Base-by-base conservation (phyloP, 2,329 filamentous ascomycete genomes). In the Paecilomyces sp. region DNA sequence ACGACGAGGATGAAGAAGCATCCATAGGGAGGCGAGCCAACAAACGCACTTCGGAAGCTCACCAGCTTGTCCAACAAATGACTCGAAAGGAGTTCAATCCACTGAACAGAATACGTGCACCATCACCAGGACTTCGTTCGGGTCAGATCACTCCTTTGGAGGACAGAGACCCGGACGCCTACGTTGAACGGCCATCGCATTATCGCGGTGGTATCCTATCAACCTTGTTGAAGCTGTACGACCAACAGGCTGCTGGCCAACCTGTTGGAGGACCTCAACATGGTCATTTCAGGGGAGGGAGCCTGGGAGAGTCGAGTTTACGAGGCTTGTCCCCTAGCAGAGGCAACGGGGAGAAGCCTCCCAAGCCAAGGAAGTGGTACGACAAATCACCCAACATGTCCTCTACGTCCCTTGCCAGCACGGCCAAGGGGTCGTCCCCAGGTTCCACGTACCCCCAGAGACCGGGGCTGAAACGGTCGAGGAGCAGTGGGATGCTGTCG, bases 201-300 rank as follows among this genome's bases (percentile, higher is more conserved):
- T 92, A 90, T 70, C 85, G 87, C 56, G 88, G 87, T 31, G 89
- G 91, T 31, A 84, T 93, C 54, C 77, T 95, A 1, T 86, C 87
- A 2, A 88, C 86, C 0, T 77, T 95, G 0, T 77, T 94, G 56
- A 90, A 87, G 71, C 79, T 92, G 9, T 88, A 90, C 67, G 81
- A 85, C 60, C 78, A 84, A 61, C 78, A 80, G 66, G 65, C 66
- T 67, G 60, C 66, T 65, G 61, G 70, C 64, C 59, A 74, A 65
- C 36, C 41, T 31, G 31, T 54, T 31, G 61, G 36, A 41, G 66
- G 41, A 18, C 7, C 41, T 47, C 41, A 15, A n/a, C 41, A 47
- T 47, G 41, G 64, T 50, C 66, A 67, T 55, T 69, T 68, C 34
- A 70, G 71, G 30, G 66, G 69, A 54, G 68, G 67, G 31, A 75